Conservation (phyloP, 768 basidiomycete genomes). For the Asterophora parasitica region DNA sequence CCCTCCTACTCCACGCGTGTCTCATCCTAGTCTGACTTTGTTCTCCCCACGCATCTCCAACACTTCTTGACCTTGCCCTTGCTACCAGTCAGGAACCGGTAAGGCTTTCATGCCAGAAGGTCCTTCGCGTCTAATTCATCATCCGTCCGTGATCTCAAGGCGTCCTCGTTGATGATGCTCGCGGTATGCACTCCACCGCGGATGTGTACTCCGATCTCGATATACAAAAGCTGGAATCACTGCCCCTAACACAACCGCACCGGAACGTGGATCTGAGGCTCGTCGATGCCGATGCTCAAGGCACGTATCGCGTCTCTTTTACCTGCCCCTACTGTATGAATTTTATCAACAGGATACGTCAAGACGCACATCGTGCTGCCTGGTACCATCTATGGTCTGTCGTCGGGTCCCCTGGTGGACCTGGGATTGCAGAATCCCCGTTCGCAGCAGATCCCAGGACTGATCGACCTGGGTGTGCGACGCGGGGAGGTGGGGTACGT, state of each 20-base stretch:
- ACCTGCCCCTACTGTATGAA: slow-evolving; percentile 15
- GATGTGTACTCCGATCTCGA: slow-evolving; percentile 48
- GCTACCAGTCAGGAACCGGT: slow-evolving; percentile 30
- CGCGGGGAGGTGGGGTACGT: slow-evolving; percentile 46
- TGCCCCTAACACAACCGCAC: slow-evolving; percentile 43
- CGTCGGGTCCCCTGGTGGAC: slow-evolving; percentile 43
- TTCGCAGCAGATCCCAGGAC: slow-evolving; percentile 45
- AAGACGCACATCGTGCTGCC: slow-evolving; percentile 46
- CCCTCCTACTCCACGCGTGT: slow-evolving; percentile 4
- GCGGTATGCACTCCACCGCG: slow-evolving; percentile 33
- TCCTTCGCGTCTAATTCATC: neutral
- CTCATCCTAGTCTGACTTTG: neutral
- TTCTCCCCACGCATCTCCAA: neutral
- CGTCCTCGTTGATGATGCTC: slow-evolving; percentile 37
- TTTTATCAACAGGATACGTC: slow-evolving; percentile 15
- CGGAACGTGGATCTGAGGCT: slow-evolving; percentile 45
- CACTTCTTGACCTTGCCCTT: no score
- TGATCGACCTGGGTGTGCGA: slow-evolving; percentile 36
- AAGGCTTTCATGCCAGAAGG: neutral
- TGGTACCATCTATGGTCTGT: slow-evolving; percentile 48
- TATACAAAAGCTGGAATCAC: slow-evolving; percentile 35
- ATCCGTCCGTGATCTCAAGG: slow-evolving; percentile 19
- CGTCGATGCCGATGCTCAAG: slow-evolving; percentile 44
- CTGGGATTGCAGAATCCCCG: slow-evolving; percentile 43
- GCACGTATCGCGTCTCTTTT: no score